Conservation (phyloP, 768 basidiomycete species). For the Russula abietina region DNA sequence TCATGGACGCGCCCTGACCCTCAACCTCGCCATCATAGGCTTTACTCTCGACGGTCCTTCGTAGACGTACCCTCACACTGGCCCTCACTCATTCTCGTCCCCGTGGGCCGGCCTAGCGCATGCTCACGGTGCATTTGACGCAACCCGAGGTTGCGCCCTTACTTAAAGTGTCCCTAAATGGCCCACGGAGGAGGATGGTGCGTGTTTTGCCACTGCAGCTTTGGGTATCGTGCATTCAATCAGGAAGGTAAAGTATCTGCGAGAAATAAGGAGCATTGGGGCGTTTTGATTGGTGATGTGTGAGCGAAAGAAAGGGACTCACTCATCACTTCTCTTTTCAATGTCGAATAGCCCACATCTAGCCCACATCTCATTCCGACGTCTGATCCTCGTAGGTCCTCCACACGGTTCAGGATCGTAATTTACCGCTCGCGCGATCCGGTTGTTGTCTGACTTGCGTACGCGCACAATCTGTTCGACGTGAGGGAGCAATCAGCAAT, state of each 20-base stretch:
- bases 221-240: slow-evolving; percentile 84
- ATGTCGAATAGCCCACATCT: slow-evolving; percentile 95
- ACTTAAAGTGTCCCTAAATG: slow-evolving; percentile 96
- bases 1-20: too few species aligned
- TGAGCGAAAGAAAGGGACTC: not conserved
- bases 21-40: too few species aligned
- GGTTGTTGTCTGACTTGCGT: slow-evolving; percentile 98
- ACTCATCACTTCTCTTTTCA: slow-evolving; percentile 97
- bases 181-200: slow-evolving; percentile 95
- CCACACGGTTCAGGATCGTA: slow-evolving; percentile 93
- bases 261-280: slow-evolving; percentile 51
- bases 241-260: slow-evolving; percentile 97
- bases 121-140: too few species aligned
- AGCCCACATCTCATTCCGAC: slow-evolving; percentile 78
- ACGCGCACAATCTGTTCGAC: slow-evolving; percentile 80
- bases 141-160: too few species aligned
- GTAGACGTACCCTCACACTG: too few species aligned
- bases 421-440: slow-evolving; percentile 90
- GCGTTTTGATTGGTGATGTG: not conserved
- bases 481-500: not conserved
- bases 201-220: too few species aligned
- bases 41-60: too few species aligned
- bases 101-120: too few species aligned
- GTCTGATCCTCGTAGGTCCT: slow-evolving; percentile 88
- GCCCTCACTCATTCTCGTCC: too few species aligned